Conservation (phyloP, 495 filamentous ascomycete species). For the Penicillium argentinense region DNA sequence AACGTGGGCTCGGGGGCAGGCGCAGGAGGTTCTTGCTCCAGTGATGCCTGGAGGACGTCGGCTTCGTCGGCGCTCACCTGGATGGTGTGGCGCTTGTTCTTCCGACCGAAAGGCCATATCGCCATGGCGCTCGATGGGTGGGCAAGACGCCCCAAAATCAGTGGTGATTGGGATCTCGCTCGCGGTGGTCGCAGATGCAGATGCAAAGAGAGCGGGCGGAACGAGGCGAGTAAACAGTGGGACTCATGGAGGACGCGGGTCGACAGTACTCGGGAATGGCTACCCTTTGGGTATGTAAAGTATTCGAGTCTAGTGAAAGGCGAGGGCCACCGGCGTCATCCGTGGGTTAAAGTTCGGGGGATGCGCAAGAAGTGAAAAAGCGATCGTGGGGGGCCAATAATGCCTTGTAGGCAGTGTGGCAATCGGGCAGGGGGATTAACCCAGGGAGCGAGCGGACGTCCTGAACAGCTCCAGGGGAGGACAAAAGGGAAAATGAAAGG, state of each 20-base stretch:
- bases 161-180: too few species aligned
- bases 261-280: too few species aligned
- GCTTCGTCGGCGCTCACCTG: constrained; percentile 41
- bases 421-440: too few species aligned
- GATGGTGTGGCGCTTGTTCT: constrained; percentile 51
- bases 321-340: constrained; percentile 21
- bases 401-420: too few species aligned
- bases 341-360: constrained; percentile 18
- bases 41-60: constrained; percentile 23
- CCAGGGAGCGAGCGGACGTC: too few species aligned
- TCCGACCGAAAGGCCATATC: constrained; percentile 78
- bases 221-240: too few species aligned
- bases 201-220: too few species aligned
- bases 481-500: constrained; percentile 9
- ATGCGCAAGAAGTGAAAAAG: neutral
- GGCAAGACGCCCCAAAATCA: constrained; percentile 48
- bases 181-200: constrained; percentile 27
- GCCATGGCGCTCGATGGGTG: constrained; percentile 53
- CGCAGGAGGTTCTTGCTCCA: constrained; percentile 25
- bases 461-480: too few species aligned
- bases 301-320: constrained; percentile 21
- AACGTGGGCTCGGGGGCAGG: constrained; percentile 25
- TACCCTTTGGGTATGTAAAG: too few species aligned
- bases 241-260: too few species aligned
- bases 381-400: constrained; percentile 5